Conservation (phyloP, 169 alveolate genomes). For the Eimeria falciformis region DNA sequence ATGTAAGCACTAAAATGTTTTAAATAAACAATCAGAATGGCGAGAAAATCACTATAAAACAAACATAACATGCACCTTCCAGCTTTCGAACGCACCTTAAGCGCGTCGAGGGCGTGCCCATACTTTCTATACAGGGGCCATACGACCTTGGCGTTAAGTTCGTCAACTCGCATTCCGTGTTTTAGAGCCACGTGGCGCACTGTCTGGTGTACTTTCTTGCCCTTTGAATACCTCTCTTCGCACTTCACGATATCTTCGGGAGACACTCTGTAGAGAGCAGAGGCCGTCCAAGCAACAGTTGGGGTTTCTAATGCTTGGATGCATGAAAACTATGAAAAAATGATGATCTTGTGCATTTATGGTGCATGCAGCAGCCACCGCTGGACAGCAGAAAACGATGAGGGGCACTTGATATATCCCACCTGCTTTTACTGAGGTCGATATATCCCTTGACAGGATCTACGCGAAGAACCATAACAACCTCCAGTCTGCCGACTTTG, state of each 20-base stretch:
- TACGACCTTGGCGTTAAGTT: constrained; percentile 91
- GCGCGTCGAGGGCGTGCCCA: constrained; percentile 97
- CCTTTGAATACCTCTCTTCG: constrained; percentile 93
- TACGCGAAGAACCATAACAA: constrained; percentile 96
- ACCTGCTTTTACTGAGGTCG: constrained; percentile 95
- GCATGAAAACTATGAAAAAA: background rate
- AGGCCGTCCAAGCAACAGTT: background rate
- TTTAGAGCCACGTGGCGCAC: constrained; percentile 94
- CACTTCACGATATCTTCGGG: constrained; percentile 95
- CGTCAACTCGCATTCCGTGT: constrained; percentile 92
- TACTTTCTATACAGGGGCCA: constrained; percentile 98
- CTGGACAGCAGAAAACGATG: background rate
- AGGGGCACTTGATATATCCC: background rate
- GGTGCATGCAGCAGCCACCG: background rate
- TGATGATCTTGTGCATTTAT: background rate
- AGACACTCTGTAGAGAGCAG: constrained; percentile 89
- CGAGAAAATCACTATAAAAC: background rate
- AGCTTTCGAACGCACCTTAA: constrained; percentile 82
- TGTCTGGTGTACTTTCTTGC: constrained; percentile 96
- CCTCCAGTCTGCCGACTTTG: constrained; percentile 95
- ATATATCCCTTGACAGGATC: constrained; percentile 97
- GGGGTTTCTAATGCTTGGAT: background rate
- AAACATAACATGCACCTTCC: background rate
- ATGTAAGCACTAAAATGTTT: background rate
- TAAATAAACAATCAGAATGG: background rate